Base-by-base conservation (phyloP, 805 yeast species). In the Yueomyces sinensis region DNA sequence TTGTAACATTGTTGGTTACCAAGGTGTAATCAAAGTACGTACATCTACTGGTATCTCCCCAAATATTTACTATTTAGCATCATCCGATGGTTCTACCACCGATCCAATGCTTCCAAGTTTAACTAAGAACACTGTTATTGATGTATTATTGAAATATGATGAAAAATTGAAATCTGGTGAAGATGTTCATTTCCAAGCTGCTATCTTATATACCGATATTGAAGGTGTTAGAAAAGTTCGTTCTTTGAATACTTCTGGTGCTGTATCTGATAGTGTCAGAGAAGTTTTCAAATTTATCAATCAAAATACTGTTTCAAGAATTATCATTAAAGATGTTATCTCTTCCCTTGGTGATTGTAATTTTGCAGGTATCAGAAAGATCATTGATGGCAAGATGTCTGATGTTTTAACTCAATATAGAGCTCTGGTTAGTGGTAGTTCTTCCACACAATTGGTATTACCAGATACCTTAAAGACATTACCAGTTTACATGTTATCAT, bases 121-220 rank as follows among this genome's bases (percentile, higher is more conserved):
- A 20, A 66, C 66, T 29, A 65, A 68, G 14, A 75, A 82, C 42
- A 77, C 80, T 31, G 66, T 78, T 4, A 54, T 83, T 32, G 78
- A 82, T 9, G 77, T 82, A 2, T 66, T 83, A 34, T 73, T 89
- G 46, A 68, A 67, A 32, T 80, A 82, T 49, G 95, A 86, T 49
- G 84, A 84, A 3, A 74, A 73, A 40, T 40, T 51, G 13, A 72
- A 76, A 38, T 64, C 80, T 2, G 73, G 73, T 40, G 65, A 69
- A 27, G 95, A 86, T 54, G 81, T 83, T 17, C 91, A 84, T 54
- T 83, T 89, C 63, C 98, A 91, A 58, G 80, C 82, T 2, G 96
- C 97, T 0, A 45, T 91, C 19, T 61, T 91, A 36, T 89, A 86
- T 53, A 87, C 96, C 0, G 81, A 84, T 32, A 50, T 66, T 2